Percentiles rank a stretch among this genome's conserved stretches.
Conservation (phyloP, 1,284 basidiomycete genomes). For the Fomitopsis betulina region DNA sequence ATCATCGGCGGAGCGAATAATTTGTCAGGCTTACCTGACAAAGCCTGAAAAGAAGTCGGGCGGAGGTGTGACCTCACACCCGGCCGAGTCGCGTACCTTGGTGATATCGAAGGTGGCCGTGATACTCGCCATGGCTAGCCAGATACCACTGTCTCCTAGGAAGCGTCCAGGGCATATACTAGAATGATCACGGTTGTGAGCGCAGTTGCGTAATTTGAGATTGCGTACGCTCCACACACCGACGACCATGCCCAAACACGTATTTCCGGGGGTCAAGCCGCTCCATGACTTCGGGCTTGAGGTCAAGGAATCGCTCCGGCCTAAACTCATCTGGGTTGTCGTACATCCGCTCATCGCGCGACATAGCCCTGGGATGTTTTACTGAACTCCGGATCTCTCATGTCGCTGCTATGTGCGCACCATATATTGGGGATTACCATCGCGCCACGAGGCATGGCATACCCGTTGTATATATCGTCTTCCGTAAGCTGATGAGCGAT, state of each 20-base stretch:
- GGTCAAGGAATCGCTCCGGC: conserved; percentile 21
- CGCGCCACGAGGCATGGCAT: conserved; percentile 10
- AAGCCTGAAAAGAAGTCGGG: not conserved
- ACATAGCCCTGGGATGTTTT: conserved; percentile 21
- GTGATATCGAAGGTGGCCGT: conserved; percentile 11
- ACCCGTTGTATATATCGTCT: conserved; percentile 8
- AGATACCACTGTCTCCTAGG: conserved; percentile 3
- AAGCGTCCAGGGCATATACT: conserved; percentile 6
- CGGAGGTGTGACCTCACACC: conserved; percentile 4
- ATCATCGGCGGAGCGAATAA: not conserved
- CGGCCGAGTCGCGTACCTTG: conserved; percentile 5
- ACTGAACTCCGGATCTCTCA: not conserved
- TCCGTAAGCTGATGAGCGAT: conserved; percentile 9
- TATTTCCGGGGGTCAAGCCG: conserved; percentile 18
- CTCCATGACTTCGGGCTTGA: conserved; percentile 14
- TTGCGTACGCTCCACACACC: too few species aligned
- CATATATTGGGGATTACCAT: conserved; percentile 14
- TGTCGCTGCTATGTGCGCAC: not conserved
- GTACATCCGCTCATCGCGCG: conserved; percentile 15
- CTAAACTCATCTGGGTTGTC: conserved; percentile 18
- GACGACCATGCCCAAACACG: too few species aligned
- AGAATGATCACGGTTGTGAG: too few species aligned
- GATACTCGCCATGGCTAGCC: conserved; percentile 4
- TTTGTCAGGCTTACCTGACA: not conserved
- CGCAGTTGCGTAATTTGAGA: too few species aligned